Conservation (phyloP, 2,329 filamentous ascomycete species). For the Trichoderma lentiforme region DNA sequence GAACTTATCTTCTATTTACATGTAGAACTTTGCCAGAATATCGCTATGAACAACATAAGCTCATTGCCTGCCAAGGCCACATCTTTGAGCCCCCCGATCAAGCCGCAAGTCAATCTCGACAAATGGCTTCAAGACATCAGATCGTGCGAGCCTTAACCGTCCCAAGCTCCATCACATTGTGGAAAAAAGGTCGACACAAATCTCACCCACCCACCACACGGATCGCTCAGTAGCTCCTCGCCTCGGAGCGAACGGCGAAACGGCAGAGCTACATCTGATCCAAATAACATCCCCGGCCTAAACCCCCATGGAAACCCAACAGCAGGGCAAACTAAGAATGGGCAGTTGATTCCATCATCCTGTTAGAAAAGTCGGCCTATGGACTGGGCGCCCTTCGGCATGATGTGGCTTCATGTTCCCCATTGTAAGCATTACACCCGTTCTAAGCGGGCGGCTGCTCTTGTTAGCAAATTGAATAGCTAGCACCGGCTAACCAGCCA, state of each 20-base stretch:
- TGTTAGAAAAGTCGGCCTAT: neutral
- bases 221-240: neutral
- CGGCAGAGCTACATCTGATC: neutral
- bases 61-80: neutral
- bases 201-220: neutral
- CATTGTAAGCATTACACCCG: constrained; percentile 12
- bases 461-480: neutral
- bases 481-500: constrained; percentile 3
- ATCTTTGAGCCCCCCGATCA: neutral
- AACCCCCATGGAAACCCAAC: neutral
- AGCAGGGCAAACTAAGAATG: neutral
- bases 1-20: too few species aligned
- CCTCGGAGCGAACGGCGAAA: neutral
- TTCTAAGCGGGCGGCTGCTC: neutral
- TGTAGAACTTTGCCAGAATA: neutral
- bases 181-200: neutral
- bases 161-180: neutral
- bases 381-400: neutral
- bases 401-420: neutral
- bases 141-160: neutral
- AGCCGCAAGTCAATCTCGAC: neutral
- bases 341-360: neutral
- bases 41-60: neutral
- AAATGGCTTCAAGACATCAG: neutral
- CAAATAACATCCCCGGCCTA: neutral